Conservation (phyloP, 2,329 filamentous ascomycete genomes). For the Fusarium chuoi region DNA sequence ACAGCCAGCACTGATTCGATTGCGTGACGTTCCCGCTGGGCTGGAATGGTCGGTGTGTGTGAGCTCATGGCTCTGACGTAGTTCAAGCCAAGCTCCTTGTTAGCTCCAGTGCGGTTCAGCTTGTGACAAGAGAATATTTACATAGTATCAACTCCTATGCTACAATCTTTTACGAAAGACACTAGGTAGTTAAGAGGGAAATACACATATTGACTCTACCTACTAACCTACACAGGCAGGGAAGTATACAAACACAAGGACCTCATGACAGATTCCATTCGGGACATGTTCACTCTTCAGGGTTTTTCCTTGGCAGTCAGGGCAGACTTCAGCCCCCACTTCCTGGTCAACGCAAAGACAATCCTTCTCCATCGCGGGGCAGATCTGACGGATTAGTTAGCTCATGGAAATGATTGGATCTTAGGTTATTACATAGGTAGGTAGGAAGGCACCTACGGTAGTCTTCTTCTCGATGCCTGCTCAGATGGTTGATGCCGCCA, state of each 20-base stretch:
- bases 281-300: not conserved
- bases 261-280: not conserved
- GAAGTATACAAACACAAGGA: not conserved
- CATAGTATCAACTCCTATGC: not conserved
- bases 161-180: not conserved
- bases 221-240: not conserved
- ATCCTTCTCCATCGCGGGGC: slow-evolving; percentile 23
- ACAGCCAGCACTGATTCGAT: slow-evolving; percentile 9
- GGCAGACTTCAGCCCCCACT: slow-evolving; percentile 22
- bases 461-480: slow-evolving; percentile 5
- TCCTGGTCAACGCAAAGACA: slow-evolving; percentile 1
- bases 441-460: not conserved
- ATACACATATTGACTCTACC: not conserved
- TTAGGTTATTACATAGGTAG: not conserved
- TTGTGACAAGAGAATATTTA: not conserved
- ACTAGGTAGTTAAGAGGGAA: not conserved
- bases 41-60: slow-evolving; percentile 15
- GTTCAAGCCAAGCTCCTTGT: not conserved
- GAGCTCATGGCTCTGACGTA: slow-evolving; percentile 26
- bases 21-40: not conserved
- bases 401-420: slow-evolving; percentile 23
- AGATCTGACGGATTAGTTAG: not conserved
- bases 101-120: slow-evolving; percentile 1
- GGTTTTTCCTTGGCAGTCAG: slow-evolving; percentile 18
- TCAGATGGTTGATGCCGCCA: slow-evolving; percentile 1